phyloP scores from a whole-genome alignment of 2,329 filamentous ascomycete species.

The Fusarium palustre region DNA sequence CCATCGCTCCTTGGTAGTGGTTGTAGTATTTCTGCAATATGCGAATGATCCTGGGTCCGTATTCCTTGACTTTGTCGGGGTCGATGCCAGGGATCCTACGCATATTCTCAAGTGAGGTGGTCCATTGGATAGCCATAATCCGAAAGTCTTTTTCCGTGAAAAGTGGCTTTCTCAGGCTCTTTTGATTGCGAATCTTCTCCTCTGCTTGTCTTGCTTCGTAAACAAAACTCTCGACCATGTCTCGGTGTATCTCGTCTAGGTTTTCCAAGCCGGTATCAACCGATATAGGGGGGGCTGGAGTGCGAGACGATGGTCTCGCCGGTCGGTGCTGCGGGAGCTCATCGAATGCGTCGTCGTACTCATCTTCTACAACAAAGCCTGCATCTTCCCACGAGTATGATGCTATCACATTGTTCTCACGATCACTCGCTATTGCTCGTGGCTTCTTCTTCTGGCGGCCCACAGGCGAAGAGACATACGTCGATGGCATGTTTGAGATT shows the following conservation, averaged over 20 bases:
- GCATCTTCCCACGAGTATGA: slow-evolving; percentile 55
- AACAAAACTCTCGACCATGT: slow-evolving; percentile 74
- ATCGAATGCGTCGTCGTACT: slow-evolving; percentile 59
- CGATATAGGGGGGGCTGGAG: slow-evolving; percentile 68
- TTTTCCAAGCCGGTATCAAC: slow-evolving; percentile 64
- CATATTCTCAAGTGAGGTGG: slow-evolving; percentile 71
- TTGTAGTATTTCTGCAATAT: slow-evolving; percentile 64
- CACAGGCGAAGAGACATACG: slow-evolving; percentile 66
- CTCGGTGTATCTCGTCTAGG: slow-evolving; percentile 70
- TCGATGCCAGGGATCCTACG: slow-evolving; percentile 72
- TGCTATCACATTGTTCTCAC: slow-evolving; percentile 56
- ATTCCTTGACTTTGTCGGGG: slow-evolving; percentile 68
- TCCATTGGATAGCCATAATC: slow-evolving; percentile 79
- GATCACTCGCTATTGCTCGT: slow-evolving; percentile 46
- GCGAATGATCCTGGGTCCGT: slow-evolving; percentile 70
- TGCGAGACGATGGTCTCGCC: slow-evolving; percentile 50
- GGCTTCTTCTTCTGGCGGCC: slow-evolving; percentile 50
- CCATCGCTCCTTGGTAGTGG: slow-evolving; percentile 65
- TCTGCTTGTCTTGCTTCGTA: slow-evolving; percentile 69
- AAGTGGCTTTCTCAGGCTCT: slow-evolving; percentile 66
- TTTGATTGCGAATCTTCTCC: slow-evolving; percentile 70
- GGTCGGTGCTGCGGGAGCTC: slow-evolving; percentile 55
- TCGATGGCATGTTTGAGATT: slow-evolving; percentile 57
- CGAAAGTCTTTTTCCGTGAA: slow-evolving; percentile 78
- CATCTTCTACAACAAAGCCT: slow-evolving; percentile 61